Evolutionary conservation across 129 eudicot genomes (phyloP), one percentile per base, ranked within the genome.

Genomic region (Flaveria linearis): DNA sequence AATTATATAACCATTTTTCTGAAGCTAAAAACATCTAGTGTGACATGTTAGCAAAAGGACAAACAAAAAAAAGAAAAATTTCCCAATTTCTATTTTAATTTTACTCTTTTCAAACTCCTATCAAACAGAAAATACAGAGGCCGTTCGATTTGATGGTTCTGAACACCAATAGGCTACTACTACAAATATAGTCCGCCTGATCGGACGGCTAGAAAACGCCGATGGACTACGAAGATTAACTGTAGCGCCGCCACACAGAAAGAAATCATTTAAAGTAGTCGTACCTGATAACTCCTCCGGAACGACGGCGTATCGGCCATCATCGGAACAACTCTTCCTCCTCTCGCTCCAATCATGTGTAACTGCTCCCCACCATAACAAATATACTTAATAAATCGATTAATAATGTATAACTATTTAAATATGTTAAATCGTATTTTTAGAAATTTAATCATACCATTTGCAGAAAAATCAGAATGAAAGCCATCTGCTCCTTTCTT

Each of bases 271-370:
- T 12, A 66, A 55, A 36, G 15, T 30, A 9, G 72, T 50, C 0
- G 69, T 73, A 89, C 97, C 97, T 78, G 97, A 86, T 16, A 92
- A 84, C 71, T 89, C 97, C 78, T 89, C 96, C 52, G 96, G 97
- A 52, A 89, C 93, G 71, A 91, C 92, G 30, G 76, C 91, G 89
- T 83, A 80, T 45, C 80, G 72, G 25, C 88, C 88, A 45, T 92
- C 89, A 41, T 89, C 97, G 2, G 95, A 83, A 77, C 88, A 88
- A 63, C 97, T 87, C 82, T 83, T 91, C 78, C 92, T 78, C 67
- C 95, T 85, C 23, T 88, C 83, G 57, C 79, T 82, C 84, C 71
- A 78, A 11, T 74, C 88, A 62, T 77, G 23, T 80, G 69, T 73
- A 64, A 80, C 68, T 73, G 79, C 10, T 71, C 58, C 69, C 46